These are phyloP conservation scores for Coelastrella sp. DNA, from an alignment of 139 green algal species.

Conservation along the genomic window DNA sequence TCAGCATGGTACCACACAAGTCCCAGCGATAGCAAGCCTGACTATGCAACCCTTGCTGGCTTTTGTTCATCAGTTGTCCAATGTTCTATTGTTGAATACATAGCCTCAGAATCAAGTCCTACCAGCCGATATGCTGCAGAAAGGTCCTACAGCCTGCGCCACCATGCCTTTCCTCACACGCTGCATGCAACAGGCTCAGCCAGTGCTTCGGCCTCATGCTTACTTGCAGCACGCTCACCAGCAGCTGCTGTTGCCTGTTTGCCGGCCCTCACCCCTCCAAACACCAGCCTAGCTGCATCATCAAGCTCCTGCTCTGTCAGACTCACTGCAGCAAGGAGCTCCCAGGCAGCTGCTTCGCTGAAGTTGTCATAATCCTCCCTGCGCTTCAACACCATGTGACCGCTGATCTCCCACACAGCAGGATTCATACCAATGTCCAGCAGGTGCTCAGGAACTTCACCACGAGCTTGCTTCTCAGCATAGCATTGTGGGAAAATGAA, in stretches of 20 bases:
- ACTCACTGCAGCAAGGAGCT: constrained; percentile 79
- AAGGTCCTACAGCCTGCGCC: not conserved
- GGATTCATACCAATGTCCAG: constrained; percentile 91
- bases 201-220: not conserved
- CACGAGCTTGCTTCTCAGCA: constrained; percentile 84
- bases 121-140: not conserved
- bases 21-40: too few relatives aligned
- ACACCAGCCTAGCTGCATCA: not conserved
- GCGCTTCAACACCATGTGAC: constrained; percentile 97
- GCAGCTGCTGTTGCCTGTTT: not conserved
- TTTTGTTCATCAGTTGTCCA: too few relatives aligned
- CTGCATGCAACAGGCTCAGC: constrained; percentile 7
- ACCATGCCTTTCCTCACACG: not conserved
- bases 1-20: too few relatives aligned
- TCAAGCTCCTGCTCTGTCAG: constrained; percentile 64
- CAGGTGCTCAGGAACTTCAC: constrained; percentile 71
- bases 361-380: constrained; percentile 83
- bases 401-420: constrained; percentile 95
- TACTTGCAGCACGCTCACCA: not conserved
- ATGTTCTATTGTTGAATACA: too few relatives aligned
- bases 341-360: constrained; percentile 70
- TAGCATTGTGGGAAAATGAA: constrained; percentile 90
- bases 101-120: too few relatives aligned
- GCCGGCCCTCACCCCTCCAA: not conserved
- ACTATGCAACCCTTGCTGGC: too few relatives aligned